Evolutionary conservation across 768 basidiomycete genomes (phyloP).

Genomic region (Lentinula detonsa): DNA sequence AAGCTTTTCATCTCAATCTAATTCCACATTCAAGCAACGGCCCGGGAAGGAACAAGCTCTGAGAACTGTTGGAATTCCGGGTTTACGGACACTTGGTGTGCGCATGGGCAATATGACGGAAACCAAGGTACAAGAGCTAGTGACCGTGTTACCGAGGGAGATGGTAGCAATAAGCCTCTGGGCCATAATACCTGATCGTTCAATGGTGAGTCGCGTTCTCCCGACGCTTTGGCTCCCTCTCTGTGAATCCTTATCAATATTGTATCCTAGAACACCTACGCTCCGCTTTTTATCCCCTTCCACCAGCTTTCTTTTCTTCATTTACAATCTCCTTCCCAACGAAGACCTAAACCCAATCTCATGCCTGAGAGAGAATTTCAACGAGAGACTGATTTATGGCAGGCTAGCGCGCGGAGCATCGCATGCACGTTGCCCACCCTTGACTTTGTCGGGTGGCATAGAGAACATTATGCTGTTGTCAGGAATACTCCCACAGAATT

Average conservation of each 20-base stretch:
- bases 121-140: slow-evolving; percentile 29
- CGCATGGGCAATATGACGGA: slow-evolving; percentile 45
- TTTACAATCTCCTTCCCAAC: slow-evolving; percentile 38
- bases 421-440: slow-evolving; percentile 43
- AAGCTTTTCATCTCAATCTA: background rate
- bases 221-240: background rate
- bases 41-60: background rate
- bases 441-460: slow-evolving; percentile 71
- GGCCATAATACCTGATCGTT: slow-evolving; percentile 38
- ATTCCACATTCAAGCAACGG: background rate
- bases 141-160: slow-evolving; percentile 32
- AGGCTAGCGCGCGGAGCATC: slow-evolving; percentile 41
- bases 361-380: slow-evolving; percentile 56
- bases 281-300: slow-evolving; percentile 40
- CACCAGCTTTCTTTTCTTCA: slow-evolving; percentile 53
- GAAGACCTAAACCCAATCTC: slow-evolving; percentile 49
- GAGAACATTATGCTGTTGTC: slow-evolving; percentile 63
- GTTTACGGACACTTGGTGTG: slow-evolving; percentile 53
- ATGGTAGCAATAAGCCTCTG: slow-evolving; percentile 52
- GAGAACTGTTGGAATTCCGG: slow-evolving; percentile 21
- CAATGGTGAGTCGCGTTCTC: background rate
- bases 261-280: slow-evolving; percentile 44
- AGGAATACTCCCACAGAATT: slow-evolving; percentile 19
- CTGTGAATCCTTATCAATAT: background rate
- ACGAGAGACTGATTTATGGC: slow-evolving; percentile 53